A percentile compares a stretch with the other conserved stretches of the same genome.
These are phyloP conservation scores for Miscanthus sacchariflorus DNA, from an alignment of 202 grass and related monocot genomes.

Conservation along the genomic window DNA sequence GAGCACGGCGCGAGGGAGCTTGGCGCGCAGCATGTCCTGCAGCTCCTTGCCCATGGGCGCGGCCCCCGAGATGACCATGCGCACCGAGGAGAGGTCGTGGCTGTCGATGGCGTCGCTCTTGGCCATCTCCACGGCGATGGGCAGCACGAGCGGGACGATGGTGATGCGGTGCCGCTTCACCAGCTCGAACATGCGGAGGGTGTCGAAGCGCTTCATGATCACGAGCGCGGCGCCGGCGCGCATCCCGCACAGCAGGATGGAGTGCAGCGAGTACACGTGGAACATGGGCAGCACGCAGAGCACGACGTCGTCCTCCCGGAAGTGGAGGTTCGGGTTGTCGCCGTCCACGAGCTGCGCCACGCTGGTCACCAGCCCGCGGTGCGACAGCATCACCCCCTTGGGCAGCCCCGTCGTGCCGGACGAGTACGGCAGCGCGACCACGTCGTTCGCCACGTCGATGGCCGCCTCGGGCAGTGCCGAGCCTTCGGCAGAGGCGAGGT, in stretches of 20 bases:
- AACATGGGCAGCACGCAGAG: slow-evolving; percentile 72
- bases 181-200: slow-evolving; percentile 48
- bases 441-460: slow-evolving; percentile 53
- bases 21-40: slow-evolving; percentile 58
- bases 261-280: slow-evolving; percentile 70
- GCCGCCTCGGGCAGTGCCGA: neutral
- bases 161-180: slow-evolving; percentile 57
- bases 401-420: slow-evolving; percentile 72
- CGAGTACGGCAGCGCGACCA: slow-evolving; percentile 53
- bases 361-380: slow-evolving; percentile 68
- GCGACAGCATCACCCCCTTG: slow-evolving; percentile 67
- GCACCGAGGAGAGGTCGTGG: slow-evolving; percentile 59
- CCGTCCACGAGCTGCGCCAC: slow-evolving; percentile 67
- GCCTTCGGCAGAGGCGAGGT: slow-evolving; percentile 13
- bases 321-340: slow-evolving; percentile 63
- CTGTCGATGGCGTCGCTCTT: slow-evolving; percentile 56
- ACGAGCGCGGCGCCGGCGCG: slow-evolving; percentile 59
- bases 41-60: slow-evolving; percentile 77
- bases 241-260: slow-evolving; percentile 70
- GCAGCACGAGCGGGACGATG: slow-evolving; percentile 56
- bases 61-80: slow-evolving; percentile 68
- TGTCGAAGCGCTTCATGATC: slow-evolving; percentile 63
- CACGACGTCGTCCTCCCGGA: slow-evolving; percentile 57
- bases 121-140: slow-evolving; percentile 70
- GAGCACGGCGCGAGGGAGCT: slow-evolving; percentile 46